Percentiles rank a stretch among this genome's conserved stretches.
Conservation (phyloP, 768 basidiomycete species). For the Mycena galopus region DNA sequence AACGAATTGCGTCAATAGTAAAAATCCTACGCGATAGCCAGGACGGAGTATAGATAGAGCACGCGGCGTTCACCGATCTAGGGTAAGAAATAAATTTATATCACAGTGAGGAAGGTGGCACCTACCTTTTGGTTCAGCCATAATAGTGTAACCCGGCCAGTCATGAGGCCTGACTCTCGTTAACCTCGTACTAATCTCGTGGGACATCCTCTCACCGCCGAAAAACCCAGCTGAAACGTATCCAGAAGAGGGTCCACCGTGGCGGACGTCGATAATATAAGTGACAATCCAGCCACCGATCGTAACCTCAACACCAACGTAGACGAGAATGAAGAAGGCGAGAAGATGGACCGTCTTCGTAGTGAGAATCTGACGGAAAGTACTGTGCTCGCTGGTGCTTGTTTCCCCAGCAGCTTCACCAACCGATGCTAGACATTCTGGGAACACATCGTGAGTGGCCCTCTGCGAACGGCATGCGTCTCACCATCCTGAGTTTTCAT, state of each 20-base stretch:
- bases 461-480: background rate
- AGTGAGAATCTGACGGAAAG: slow-evolving; percentile 64
- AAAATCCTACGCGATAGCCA: slow-evolving; percentile 62
- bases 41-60: slow-evolving; percentile 63
- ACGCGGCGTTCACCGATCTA: slow-evolving; percentile 69
- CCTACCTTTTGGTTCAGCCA: slow-evolving; percentile 67
- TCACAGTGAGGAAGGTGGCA: background rate
- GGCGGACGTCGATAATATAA: slow-evolving; percentile 59
- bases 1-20: background rate
- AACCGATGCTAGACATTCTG: slow-evolving; percentile 68
- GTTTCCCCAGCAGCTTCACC: slow-evolving; percentile 61
- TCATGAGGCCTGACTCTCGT: slow-evolving; percentile 61
- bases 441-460: slow-evolving; percentile 5
- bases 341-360: slow-evolving; percentile 70
- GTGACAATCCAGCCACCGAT: slow-evolving; percentile 80
- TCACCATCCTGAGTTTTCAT: slow-evolving; percentile 78
- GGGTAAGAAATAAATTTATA: background rate
- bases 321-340: slow-evolving; percentile 74
- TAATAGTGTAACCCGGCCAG: slow-evolving; percentile 67
- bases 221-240: slow-evolving; percentile 73
- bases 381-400: slow-evolving; percentile 52
- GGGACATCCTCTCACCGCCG: slow-evolving; percentile 55
- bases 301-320: slow-evolving; percentile 78
- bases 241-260: slow-evolving; percentile 61
- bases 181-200: background rate